A percentile compares a stretch with the other conserved stretches of the same genome.
phyloP scores from a whole-genome alignment of 768 basidiomycete genomes.

The Leccinum rimulosum region DNA sequence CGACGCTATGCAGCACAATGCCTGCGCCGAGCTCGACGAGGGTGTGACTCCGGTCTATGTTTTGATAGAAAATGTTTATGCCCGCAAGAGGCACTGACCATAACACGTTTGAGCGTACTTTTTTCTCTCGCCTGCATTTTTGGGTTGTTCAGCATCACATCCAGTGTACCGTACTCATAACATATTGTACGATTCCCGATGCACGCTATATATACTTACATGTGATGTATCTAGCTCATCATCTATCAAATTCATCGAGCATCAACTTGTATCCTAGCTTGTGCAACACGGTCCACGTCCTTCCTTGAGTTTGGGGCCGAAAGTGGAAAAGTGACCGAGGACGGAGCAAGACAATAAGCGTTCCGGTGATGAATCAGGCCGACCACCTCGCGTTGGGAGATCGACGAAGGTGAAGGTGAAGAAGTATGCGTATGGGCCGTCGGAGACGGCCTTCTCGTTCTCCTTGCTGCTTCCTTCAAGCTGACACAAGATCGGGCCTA shows the following conservation, averaged over 20 bases:
- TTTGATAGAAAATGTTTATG: conserved; percentile 60
- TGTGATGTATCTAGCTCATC: neutral
- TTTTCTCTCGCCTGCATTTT: neutral
- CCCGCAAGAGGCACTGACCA: conserved; percentile 33
- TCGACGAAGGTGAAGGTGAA: neutral
- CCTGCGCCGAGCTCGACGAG: conserved; percentile 50
- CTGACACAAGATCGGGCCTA: neutral
- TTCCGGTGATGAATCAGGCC: neutral
- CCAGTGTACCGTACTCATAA: conserved; percentile 19
- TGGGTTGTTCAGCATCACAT: conserved; percentile 16
- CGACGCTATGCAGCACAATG: conserved; percentile 50
- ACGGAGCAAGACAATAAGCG: neutral
- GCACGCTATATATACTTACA: conserved; percentile 9
- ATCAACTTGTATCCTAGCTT: neutral
- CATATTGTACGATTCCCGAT: conserved; percentile 21
- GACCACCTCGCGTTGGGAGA: neutral
- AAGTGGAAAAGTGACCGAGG: neutral
- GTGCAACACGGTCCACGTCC: neutral
- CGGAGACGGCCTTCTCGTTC: neutral
- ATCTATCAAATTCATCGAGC: conserved; percentile 5
- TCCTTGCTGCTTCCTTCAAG: neutral
- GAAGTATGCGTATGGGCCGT: neutral
- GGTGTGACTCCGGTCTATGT: conserved; percentile 48
- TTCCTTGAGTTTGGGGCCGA: neutral
- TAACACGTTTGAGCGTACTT: conserved; percentile 4